Base-by-base conservation (phyloP, 441 rosid genomes). In the Bruguiera hainesii region DNA sequence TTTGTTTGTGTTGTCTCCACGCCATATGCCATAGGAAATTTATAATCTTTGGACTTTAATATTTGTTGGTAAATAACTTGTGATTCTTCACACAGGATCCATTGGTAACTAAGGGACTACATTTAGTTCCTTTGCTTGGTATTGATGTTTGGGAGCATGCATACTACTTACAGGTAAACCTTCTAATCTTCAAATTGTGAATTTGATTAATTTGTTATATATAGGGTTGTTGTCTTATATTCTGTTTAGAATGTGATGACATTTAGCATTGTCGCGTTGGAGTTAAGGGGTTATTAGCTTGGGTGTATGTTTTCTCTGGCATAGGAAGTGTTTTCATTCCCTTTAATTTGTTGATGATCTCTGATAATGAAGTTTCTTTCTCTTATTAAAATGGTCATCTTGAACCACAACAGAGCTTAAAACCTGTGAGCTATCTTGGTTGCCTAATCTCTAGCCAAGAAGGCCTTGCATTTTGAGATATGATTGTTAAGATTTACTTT, bases 81-180 rank as follows among this genome's bases (percentile, higher is more conserved):
- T 66, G 68, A 39, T 56, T 53, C 69, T 37, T 73, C 29, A 57
- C 48, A 72, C 85, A 95, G 98, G 98, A 95, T 78, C 95, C 98
- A 16, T 79, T 92, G 53, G 93, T 90, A 60, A 87, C 99, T 9
- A 90, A 87, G 80, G 97, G 93, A 71, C 67, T 82, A 66, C 73
- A 63, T 68, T 72, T 95, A 69, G 88, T 90, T 78, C 98, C 98
- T 57, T 73, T 95, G 79, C 84, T 95, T 65, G 99, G 99, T 11
- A 78, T 95, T 71, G 98, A 95, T 81, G 99, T 95, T 42, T 95
- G 98, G 98, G 99, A 95, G 83, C 99, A 95, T 65, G 99, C 99
- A 30, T 95, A 95, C 83, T 95, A 95, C 77, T 78, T 95, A 56
- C 99, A 95, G 96, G 99, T 95, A 76, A 77, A 57, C 56, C 16